Evolutionary conservation across 2,329 filamentous ascomycete species (phyloP), one percentile per base, ranked within the genome.

Genomic region (Mariannaea elegans): DNA sequence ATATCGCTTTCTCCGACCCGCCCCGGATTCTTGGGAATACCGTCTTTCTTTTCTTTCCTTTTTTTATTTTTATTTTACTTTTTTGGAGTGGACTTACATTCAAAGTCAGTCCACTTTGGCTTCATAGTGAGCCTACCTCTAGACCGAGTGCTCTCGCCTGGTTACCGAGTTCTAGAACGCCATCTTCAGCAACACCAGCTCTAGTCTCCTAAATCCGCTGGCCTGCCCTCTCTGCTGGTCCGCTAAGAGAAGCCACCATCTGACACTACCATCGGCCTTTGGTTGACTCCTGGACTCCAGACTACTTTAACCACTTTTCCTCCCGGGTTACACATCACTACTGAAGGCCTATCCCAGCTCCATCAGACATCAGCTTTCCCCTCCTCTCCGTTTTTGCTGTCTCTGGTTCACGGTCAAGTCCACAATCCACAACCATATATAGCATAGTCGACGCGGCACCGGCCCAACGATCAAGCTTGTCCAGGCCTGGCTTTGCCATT

Each of bases 1-100:
- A 34, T 44, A 39, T 56, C 52, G 34, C 19, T 39, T 7, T 14
- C 34, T 31, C 27, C 36, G 12, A 34, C 61, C 65, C 46, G 63
- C 60, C 56, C 56, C 61, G 45, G 56, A 58, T 57, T 41, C 59
- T 49, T 52, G 55, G 54, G 50, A 39, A 65, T 65, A 49, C 14
- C 48, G 31, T 18, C 19, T 5, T 36, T 31, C 13, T 51, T 14
- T 36, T 39, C 8, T 29, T 39, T 13, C 19, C 41, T 21, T 29
- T 36, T 29, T 23, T 29, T 32, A 16, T 24, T 16, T 31, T 29
- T 19, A 12, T 10, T 14, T 13, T 6, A 24, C 10, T 21, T 44
- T n/a, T 34, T 27, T 19, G n/a, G 7, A 10, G 14, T 18, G 31
- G 18, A 29, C 18, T 14, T 8, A n/a, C 21, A 16, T 21, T 41